phyloP scores from a whole-genome alignment of 2,329 filamentous ascomycete species.

The Shiraia sp. region DNA sequence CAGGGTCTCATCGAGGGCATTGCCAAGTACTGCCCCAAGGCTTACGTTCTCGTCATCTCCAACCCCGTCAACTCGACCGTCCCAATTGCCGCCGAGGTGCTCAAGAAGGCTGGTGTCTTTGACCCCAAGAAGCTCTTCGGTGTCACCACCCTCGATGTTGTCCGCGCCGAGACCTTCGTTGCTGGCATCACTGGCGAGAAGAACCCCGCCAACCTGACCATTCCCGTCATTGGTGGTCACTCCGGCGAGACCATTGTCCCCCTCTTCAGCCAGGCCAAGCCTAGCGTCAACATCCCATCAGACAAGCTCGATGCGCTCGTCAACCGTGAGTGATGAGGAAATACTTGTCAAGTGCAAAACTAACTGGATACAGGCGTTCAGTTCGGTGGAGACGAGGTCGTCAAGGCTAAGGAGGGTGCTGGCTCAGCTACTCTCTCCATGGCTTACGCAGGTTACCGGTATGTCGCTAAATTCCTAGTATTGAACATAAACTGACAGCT shows the following conservation, averaged over 20 bases:
- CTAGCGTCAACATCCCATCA: conserved; percentile 75
- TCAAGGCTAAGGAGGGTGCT: conserved; percentile 90
- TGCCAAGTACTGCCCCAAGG: conserved; percentile 87
- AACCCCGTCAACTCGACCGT: conserved; percentile 99
- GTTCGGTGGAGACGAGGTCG: conserved; percentile 96
- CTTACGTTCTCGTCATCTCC: conserved; percentile 94
- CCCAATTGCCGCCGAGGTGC: conserved; percentile 93
- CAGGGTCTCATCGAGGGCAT: conserved; percentile 88
- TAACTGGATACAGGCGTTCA: conserved; percentile 66
- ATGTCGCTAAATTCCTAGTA: conserved; percentile 31
- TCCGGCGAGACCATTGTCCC: conserved; percentile 98
- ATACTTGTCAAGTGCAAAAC: neutral
- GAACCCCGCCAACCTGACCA: conserved; percentile 78
- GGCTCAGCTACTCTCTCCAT: conserved; percentile 92
- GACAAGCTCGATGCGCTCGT: conserved; percentile 91
- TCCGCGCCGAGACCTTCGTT: conserved; percentile 96
- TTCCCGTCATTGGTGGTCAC: conserved; percentile 95
- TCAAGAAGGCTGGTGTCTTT: conserved; percentile 92
- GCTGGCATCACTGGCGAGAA: conserved; percentile 80
- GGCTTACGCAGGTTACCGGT: conserved; percentile 95
- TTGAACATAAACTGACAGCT: conserved; percentile 9
- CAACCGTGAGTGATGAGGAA: conserved; percentile 65
- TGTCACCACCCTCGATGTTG: conserved; percentile 97
- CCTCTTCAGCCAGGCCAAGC: conserved; percentile 89
- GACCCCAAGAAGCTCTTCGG: conserved; percentile 95